These are phyloP conservation scores for Parachaetomium inaequale DNA, from an alignment of 495 filamentous ascomycete genomes.

Conservation along the genomic window DNA sequence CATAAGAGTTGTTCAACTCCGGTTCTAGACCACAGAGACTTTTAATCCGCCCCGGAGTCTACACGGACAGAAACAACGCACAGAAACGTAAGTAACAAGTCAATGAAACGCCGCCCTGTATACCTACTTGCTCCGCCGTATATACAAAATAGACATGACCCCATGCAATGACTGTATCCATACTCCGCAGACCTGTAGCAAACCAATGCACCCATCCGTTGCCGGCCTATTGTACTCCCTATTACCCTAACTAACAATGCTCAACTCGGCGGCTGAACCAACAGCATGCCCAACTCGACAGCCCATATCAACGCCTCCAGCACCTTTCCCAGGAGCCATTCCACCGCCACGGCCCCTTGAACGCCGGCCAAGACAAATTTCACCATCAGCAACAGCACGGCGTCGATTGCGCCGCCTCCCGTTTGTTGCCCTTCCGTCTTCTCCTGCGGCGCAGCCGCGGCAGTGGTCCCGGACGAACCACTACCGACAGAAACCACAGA, in stretches of 20 bases:
- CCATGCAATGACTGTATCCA: background rate
- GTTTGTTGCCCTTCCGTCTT: conserved; percentile 1
- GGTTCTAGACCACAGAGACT: no score
- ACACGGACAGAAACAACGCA: no score
- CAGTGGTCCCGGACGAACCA: background rate
- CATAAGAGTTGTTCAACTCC: no score
- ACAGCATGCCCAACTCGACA: conserved; percentile 31
- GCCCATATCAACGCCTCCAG: conserved; percentile 27
- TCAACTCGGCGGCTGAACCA: conserved; percentile 21
- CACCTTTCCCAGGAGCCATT: conserved; percentile 27
- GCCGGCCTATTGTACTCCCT: background rate
- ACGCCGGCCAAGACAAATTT: conserved; percentile 27
- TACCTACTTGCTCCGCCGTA: background rate
- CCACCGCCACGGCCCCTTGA: conserved; percentile 22
- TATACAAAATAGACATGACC: background rate
- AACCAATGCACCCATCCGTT: background rate
- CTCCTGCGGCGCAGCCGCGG: background rate
- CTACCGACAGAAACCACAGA: conserved; percentile 3
- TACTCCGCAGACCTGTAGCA: background rate
- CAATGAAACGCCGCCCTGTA: background rate
- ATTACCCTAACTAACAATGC: background rate
- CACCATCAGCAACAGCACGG: conserved; percentile 29
- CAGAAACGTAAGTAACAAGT: background rate
- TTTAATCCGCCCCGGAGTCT: no score
- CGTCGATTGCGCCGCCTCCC: conserved; percentile 23